Evolutionary conservation across 768 basidiomycete species (phyloP), one percentile per base, ranked within the genome.

Genomic region (Suillus sp.): DNA sequence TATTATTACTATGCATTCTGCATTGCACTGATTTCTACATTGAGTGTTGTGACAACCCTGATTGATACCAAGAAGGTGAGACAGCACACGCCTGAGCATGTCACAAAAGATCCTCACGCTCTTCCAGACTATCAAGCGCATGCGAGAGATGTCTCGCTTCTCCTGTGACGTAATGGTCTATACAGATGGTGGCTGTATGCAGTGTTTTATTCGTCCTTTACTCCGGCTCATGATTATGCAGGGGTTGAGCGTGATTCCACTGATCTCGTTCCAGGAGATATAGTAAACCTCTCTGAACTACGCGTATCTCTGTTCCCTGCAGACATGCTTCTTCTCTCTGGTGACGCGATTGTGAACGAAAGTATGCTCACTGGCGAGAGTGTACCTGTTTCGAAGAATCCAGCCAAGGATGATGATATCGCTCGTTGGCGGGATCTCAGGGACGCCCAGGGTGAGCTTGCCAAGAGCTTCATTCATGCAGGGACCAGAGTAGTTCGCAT

Each of bases 361-460:
- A 96, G 95, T 66, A 99, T 99, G 97, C 85, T 99, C 27, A 99
- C 97, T 0, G 97, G 97, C 14, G 97, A 99, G 77, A 97, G 95
- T 66, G 93, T 99, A 0, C 97, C 97, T 2, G 94, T 99, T 59
- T 92, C 92, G 73, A 99, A 99, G 74, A 77, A 85, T 22, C 91
- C 96, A 0, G 84, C 90, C 63, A 94, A 89, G 70, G 91, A 94
- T 67, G 89, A 89, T 32, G 89, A 89, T 59, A 81, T 98, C 47
- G 73, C 77, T 48, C 82, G 78, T 66, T 95, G 92, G 93, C 84
- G 77, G 68, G 85, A 88, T 43, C 80, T 81, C 64, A 86, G 87
- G 68, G 84, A 90, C 63, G 70, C 84, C 22, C 73, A 68, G 35
- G 78, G 80, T 10, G 92, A 93, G 54, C 83, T 86, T 61, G 77